These are phyloP conservation scores for Hortiboletus flavorubellus DNA, from an alignment of 768 basidiomycete genomes.

Conservation along the genomic window DNA sequence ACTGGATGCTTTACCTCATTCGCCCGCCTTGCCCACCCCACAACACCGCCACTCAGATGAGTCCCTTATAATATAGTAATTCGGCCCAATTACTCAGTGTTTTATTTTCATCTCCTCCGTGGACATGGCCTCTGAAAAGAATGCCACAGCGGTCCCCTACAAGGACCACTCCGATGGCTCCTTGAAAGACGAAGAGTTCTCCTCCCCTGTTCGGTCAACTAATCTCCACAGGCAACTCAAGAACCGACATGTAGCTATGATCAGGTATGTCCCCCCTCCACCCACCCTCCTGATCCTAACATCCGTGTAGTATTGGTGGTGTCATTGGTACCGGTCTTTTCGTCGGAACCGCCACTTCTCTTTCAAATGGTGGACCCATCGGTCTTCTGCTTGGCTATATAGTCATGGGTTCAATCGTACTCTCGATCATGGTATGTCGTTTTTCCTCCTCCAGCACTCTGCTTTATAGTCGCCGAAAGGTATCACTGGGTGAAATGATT, in stretches of 20 bases:
- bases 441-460: no score
- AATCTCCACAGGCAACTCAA: slow-evolving; percentile 60
- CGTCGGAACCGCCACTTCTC: slow-evolving; percentile 55
- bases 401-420: slow-evolving; percentile 63
- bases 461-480: slow-evolving; percentile 30
- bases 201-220: background rate
- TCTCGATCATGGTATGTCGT: slow-evolving; percentile 60
- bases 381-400: slow-evolving; percentile 73
- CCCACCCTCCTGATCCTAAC: background rate
- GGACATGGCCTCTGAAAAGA: slow-evolving; percentile 25
- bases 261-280: slow-evolving; percentile 44
- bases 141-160: background rate
- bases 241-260: slow-evolving; percentile 81
- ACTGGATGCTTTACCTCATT: background rate
- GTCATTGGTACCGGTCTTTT: slow-evolving; percentile 62
- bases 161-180: slow-evolving; percentile 16
- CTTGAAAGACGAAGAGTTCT: slow-evolving; percentile 22
- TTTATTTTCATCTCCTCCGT: background rate
- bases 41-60: slow-evolving; percentile 1
- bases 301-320: slow-evolving; percentile 50
- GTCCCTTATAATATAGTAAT: slow-evolving; percentile 1
- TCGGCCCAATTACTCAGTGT: no score
- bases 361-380: slow-evolving; percentile 61
- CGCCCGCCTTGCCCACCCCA: background rate
- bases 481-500: slow-evolving; percentile 60